Base-by-base conservation (phyloP, 495 filamentous ascomycete species). In the Penicillium pancosmium region DNA sequence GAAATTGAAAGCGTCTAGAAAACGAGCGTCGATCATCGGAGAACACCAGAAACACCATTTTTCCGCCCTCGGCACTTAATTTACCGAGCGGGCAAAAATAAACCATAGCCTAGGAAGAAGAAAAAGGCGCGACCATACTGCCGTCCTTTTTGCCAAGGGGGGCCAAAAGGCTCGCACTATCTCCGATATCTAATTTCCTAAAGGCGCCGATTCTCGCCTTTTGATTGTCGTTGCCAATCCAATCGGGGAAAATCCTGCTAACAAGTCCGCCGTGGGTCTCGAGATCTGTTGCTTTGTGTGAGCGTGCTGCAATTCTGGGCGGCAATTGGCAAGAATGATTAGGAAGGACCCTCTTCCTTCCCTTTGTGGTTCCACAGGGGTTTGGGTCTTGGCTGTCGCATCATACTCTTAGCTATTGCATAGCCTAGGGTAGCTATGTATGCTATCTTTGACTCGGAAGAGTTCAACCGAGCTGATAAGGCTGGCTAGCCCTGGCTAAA, bases 381-480 rank as follows among this genome's bases (percentile, higher is more conserved):
- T 34, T 44, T 40, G 44, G 27, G 4, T 11, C 31, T 31, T 55
- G 31, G 53, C 18, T 23, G 41, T 34, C 25, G 25, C 38, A 25
- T 25, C 27, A 54, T 31, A 21, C 34, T 38, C 36, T 13, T 38
- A 38, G 36, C 36, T 38, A 38, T 12, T 12, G 36, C 15, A 38
- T 35, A 21, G 1, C 19, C 19, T 21, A 21, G 19, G 19, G 19
- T 21, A 31, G 7, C 31, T 50, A 36, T 41, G 7, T 50, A 36
- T 41, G 7, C 21, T 50, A 36, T 41, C 60, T 55, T 54, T 34
- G 44, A 44, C 41, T 52, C 46, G 60, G 54, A 50, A 34, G 19
- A 31, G 18, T 25, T 4, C 35, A 50, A 49, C 55, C 46, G 44
- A 54, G 46, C 55, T 62, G 60, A 58, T 62, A 62, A 62, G 51